A percentile compares a stretch with the other conserved stretches of the same genome.
phyloP scores from a whole-genome alignment of 257 asterid genomes.

The Rauvolfia tetraphylla region DNA sequence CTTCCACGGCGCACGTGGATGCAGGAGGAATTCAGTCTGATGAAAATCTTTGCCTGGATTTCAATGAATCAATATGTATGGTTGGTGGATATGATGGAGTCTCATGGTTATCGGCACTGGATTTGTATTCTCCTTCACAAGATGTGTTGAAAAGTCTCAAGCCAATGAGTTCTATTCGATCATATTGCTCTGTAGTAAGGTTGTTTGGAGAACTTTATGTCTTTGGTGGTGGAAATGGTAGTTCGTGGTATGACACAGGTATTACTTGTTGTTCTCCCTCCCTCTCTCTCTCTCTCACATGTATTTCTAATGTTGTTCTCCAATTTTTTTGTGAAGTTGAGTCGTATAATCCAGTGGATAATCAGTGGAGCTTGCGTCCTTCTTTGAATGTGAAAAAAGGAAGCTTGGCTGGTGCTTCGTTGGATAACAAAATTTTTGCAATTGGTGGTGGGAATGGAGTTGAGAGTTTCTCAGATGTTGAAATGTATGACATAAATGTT shows the following conservation, averaged over 20 bases:
- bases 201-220: slow-evolving; percentile 61
- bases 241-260: slow-evolving; percentile 69
- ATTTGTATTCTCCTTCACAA: slow-evolving; percentile 58
- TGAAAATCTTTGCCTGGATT: slow-evolving; percentile 37
- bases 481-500: slow-evolving; percentile 66
- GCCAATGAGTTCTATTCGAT: slow-evolving; percentile 61
- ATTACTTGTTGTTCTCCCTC: slow-evolving; percentile 13
- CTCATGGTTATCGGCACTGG: slow-evolving; percentile 57
- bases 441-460: slow-evolving; percentile 81
- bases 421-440: slow-evolving; percentile 65
- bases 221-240: slow-evolving; percentile 77
- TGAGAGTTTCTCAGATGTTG: slow-evolving; percentile 63
- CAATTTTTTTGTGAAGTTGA: slow-evolving; percentile 56
- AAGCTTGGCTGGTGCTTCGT: slow-evolving; percentile 65
- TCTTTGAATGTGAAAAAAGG: slow-evolving; percentile 57
- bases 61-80: slow-evolving; percentile 49
- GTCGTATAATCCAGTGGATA: slow-evolving; percentile 51
- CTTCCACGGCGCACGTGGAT: slow-evolving; percentile 27
- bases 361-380: slow-evolving; percentile 62
- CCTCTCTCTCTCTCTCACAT: background rate
- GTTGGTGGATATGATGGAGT: slow-evolving; percentile 83
- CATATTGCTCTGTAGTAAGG: slow-evolving; percentile 57
- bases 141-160: slow-evolving; percentile 55
- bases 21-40: slow-evolving; percentile 25
- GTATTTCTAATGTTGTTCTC: background rate